phyloP scores from a whole-genome alignment of 2,329 filamentous ascomycete genomes.

The Claviceps citrina region DNA sequence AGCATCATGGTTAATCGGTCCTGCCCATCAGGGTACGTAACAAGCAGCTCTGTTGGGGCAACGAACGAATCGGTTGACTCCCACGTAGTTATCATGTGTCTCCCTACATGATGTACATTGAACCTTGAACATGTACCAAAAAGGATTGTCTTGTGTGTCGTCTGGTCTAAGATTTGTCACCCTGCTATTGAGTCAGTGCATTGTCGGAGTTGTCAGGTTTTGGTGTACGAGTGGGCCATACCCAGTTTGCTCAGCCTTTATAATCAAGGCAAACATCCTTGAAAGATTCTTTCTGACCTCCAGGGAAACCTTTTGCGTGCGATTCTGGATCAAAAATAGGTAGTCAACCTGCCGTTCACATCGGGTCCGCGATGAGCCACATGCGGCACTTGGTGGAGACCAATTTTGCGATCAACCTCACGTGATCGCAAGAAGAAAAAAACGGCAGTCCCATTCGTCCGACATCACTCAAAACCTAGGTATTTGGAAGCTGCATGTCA shows the following conservation, averaged over 20 bases:
- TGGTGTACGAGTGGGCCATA: slow-evolving; percentile 21
- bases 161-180: slow-evolving; percentile 79
- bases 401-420: background rate
- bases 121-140: slow-evolving; percentile 96
- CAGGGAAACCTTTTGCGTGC: background rate
- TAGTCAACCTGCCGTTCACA: too few relatives aligned
- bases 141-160: slow-evolving; percentile 67
- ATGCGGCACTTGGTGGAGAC: background rate
- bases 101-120: slow-evolving; percentile 97
- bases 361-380: too few relatives aligned
- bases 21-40: slow-evolving; percentile 1
- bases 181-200: slow-evolving; percentile 28
- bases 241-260: slow-evolving; percentile 58
- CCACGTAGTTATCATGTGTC: slow-evolving; percentile 71
- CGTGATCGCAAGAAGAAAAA: background rate
- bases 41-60: background rate
- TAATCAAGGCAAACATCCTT: slow-evolving; percentile 47
- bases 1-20: slow-evolving; percentile 5
- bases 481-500: background rate
- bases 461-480: background rate
- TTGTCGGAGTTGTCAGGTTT: background rate
- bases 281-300: background rate
- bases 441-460: background rate
- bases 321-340: background rate
- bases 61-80: slow-evolving; percentile 75